Evolutionary conservation across 306 rosid species (phyloP).

Genomic region (Trifolium repens): DNA sequence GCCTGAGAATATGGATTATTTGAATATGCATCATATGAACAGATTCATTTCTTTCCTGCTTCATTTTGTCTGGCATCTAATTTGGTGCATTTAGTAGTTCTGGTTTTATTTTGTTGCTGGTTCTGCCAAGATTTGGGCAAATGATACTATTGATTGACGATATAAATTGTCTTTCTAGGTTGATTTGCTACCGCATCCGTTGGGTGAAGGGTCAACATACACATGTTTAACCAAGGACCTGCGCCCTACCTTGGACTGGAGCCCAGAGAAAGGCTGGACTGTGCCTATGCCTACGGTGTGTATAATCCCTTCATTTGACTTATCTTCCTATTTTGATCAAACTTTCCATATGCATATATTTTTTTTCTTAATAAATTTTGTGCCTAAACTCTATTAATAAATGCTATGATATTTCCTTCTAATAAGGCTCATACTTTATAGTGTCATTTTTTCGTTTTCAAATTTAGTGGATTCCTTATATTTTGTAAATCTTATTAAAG

Average conservation of each 20-base stretch:
- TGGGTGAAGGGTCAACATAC: conserved; percentile 75
- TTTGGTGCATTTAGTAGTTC: conserved; percentile 11
- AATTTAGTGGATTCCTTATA: conserved; percentile 3
- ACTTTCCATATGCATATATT: neutral
- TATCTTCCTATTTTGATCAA: conserved; percentile 23
- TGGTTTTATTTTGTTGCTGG: conserved; percentile 21
- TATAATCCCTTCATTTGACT: conserved; percentile 30
- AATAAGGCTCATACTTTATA: neutral
- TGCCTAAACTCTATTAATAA: conserved; percentile 10
- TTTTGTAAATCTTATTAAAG: neutral
- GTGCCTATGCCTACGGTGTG: conserved; percentile 63
- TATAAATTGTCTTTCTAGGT: conserved; percentile 52
- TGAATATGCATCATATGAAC: conserved; percentile 12
- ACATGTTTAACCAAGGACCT: conserved; percentile 64
- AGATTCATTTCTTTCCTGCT: neutral
- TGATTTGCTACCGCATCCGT: conserved; percentile 71
- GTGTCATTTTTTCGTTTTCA: neutral
- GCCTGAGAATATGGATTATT: neutral
- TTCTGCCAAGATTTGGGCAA: conserved; percentile 14
- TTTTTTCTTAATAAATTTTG: conserved; percentile 24
- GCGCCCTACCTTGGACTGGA: conserved; percentile 87
- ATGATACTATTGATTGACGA: conserved; percentile 53
- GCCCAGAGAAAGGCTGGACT: conserved; percentile 71
- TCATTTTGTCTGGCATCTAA: neutral
- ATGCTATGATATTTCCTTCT: conserved; percentile 17